These are phyloP conservation scores for Sequoia sempervirens DNA, from an alignment of 75 land plant species.

Conservation along the genomic window DNA sequence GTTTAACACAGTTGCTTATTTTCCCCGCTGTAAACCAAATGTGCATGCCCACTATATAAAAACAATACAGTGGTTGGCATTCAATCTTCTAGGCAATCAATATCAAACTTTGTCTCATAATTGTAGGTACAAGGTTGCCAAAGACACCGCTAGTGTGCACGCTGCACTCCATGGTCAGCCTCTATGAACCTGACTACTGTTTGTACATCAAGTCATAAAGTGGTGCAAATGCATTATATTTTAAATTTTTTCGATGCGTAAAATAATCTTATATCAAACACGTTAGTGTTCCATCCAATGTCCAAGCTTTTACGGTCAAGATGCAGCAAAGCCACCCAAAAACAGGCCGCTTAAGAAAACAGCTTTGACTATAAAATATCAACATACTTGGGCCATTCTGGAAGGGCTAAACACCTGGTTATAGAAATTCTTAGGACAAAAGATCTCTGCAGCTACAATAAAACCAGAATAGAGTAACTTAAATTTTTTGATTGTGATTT, in stretches of 20 bases:
- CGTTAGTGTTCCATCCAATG: not conserved
- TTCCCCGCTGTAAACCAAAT: not conserved
- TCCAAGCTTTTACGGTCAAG: not conserved
- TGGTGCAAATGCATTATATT: not conserved
- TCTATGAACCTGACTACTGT: not conserved
- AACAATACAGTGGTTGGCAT: not conserved
- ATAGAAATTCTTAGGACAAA: not conserved
- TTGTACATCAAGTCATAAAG: not conserved
- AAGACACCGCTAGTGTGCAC: not conserved
- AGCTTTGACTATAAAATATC: not conserved
- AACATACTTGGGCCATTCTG: not conserved
- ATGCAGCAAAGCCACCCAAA: not conserved
- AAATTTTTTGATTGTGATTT: not conserved
- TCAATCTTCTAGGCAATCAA: not conserved
- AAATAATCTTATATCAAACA: not conserved
- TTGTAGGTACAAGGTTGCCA: not conserved
- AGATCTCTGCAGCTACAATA: not conserved
- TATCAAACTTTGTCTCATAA: not conserved
- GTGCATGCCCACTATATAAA: not conserved
- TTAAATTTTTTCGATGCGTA: not conserved
- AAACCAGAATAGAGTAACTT: not conserved
- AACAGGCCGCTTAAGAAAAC: not conserved
- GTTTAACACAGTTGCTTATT: not conserved
- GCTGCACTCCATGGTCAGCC: not conserved
- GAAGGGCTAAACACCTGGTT: not conserved